These are phyloP conservation scores for Davidsoniella eucalypti DNA, from an alignment of 2,329 filamentous ascomycete genomes.

Conservation along the genomic window DNA sequence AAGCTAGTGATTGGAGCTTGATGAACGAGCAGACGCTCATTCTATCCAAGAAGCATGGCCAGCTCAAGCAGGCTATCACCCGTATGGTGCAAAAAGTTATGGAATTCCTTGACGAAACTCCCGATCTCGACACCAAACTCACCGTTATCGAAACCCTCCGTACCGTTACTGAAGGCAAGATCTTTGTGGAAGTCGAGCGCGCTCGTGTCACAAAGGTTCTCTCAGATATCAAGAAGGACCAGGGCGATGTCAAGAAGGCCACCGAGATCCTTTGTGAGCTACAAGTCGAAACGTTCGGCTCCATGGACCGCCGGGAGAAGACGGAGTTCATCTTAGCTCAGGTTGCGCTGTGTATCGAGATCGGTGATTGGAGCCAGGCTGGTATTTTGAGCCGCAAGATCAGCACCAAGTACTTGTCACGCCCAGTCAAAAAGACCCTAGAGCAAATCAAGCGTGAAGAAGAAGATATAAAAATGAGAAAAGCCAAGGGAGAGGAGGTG, in stretches of 20 bases:
- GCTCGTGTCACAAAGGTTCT: slow-evolving; percentile 88
- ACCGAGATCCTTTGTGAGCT: slow-evolving; percentile 91
- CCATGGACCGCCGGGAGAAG: slow-evolving; percentile 94
- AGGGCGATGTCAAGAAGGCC: slow-evolving; percentile 80
- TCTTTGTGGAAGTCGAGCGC: slow-evolving; percentile 97
- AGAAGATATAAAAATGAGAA: slow-evolving; percentile 76
- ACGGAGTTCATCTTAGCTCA: slow-evolving; percentile 97
- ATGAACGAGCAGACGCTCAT: slow-evolving; percentile 93
- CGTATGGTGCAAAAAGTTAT: slow-evolving; percentile 98
- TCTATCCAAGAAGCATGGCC: slow-evolving; percentile 97
- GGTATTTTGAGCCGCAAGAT: slow-evolving; percentile 92
- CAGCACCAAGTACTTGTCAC: slow-evolving; percentile 77
- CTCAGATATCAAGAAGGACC: slow-evolving; percentile 91
- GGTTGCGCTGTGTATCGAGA: slow-evolving; percentile 87
- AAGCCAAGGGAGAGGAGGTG: slow-evolving; percentile 62
- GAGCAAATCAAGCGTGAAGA: slow-evolving; percentile 84
- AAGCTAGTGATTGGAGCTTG: slow-evolving; percentile 80
- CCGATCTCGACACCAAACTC: slow-evolving; percentile 73
- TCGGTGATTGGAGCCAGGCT: slow-evolving; percentile 89
- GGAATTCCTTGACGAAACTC: slow-evolving; percentile 74
- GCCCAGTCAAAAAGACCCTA: slow-evolving; percentile 77
- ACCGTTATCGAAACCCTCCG: slow-evolving; percentile 87
- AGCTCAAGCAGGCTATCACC: slow-evolving; percentile 97
- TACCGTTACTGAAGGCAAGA: slow-evolving; percentile 98
- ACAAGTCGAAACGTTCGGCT: slow-evolving; percentile 97